Evolutionary conservation across 768 basidiomycete species (phyloP).

Genomic region (Ramaria sp.): DNA sequence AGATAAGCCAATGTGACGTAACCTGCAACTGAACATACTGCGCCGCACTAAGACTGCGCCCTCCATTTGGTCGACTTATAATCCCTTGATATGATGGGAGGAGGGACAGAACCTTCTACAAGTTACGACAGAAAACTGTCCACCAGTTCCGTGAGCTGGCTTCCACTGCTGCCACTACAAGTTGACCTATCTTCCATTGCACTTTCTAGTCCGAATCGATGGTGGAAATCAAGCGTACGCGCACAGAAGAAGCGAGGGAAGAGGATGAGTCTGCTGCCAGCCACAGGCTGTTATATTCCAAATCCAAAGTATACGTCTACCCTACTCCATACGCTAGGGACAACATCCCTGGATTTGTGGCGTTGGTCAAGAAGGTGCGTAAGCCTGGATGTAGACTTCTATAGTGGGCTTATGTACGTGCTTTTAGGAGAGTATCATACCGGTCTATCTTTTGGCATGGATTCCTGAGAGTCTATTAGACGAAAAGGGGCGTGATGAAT

Average conservation of each 20-base stretch:
- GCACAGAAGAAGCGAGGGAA: conserved; percentile 17
- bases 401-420: conserved; percentile 8
- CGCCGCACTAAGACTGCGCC: neutral
- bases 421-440: conserved; percentile 58
- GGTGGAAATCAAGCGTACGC: conserved; percentile 58
- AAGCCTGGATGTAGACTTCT: neutral
- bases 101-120: conserved; percentile 10
- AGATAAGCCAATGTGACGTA: too few relatives aligned
- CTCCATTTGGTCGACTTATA: neutral
- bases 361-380: conserved; percentile 80
- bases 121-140: conserved; percentile 38
- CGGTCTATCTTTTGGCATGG: conserved; percentile 82
- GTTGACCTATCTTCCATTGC: neutral
- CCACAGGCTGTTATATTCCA: conserved; percentile 68
- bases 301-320: conserved; percentile 92
- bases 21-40: neutral
- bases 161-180: neutral
- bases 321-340: conserved; percentile 87
- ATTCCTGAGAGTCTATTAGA: conserved; percentile 80
- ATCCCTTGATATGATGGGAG: neutral
- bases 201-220: conserved; percentile 40
- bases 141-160: conserved; percentile 29
- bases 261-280: conserved; percentile 46
- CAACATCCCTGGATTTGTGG: conserved; percentile 90
- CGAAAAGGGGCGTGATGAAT: conserved; percentile 73